phyloP scores from a whole-genome alignment of 495 filamentous ascomycete genomes.

The Penicillium desertorum region DNA sequence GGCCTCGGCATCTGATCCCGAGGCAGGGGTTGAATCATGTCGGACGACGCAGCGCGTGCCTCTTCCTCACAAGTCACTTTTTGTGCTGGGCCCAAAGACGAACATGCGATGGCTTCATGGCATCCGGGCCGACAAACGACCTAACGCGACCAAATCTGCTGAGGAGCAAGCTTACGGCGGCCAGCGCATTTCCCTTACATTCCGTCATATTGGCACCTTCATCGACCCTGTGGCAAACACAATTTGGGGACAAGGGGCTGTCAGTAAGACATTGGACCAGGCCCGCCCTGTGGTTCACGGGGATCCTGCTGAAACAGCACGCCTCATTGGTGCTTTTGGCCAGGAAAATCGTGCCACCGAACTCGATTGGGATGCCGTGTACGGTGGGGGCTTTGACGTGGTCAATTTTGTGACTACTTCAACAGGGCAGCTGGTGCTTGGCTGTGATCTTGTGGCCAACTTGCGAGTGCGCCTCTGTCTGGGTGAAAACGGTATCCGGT shows the following conservation, averaged over 20 bases:
- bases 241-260: conserved; percentile 94
- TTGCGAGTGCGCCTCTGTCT: conserved; percentile 57
- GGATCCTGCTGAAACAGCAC: conserved; percentile 61
- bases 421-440: conserved; percentile 53
- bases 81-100: conserved; percentile 74
- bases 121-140: conserved; percentile 82
- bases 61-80: conserved; percentile 87
- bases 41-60: conserved; percentile 63
- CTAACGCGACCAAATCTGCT: conserved; percentile 57
- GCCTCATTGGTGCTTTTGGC: conserved; percentile 76
- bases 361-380: conserved; percentile 78
- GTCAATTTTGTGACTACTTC: conserved; percentile 65
- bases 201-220: conserved; percentile 86
- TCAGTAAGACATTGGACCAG: conserved; percentile 55
- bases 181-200: conserved; percentile 88
- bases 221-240: conserved; percentile 55
- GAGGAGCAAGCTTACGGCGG: conserved; percentile 72
- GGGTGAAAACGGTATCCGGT: conserved; percentile 59
- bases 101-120: conserved; percentile 89
- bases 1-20: conserved; percentile 40
- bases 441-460: conserved; percentile 55
- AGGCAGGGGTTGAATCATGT: conserved; percentile 23
- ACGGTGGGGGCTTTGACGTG: conserved; percentile 85
- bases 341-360: conserved; percentile 72
- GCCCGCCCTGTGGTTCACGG: conserved; percentile 68